A percentile compares a stretch with the other conserved stretches of the same genome.
Conservation (phyloP, 768 basidiomycete genomes). For the Lactifluus echinatus region DNA sequence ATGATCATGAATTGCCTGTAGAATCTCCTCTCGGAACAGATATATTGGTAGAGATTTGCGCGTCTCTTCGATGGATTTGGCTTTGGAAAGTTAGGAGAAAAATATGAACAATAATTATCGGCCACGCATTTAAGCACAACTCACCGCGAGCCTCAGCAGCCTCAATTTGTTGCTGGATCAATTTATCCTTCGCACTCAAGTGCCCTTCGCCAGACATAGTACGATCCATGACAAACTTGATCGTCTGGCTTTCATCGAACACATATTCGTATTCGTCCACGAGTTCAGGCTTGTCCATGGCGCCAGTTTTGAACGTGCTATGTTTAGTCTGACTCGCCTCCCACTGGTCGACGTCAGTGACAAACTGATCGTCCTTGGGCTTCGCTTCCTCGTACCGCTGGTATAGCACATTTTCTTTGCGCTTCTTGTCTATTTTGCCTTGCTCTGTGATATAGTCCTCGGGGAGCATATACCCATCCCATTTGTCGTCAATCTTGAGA, state of each 20-base stretch:
- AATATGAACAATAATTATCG: conserved; percentile 1
- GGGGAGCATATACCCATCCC: conserved; percentile 92
- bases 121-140: conserved; percentile 1
- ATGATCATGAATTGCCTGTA: conserved; percentile 81
- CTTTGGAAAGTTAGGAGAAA: conserved; percentile 31
- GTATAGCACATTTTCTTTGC: conserved; percentile 87
- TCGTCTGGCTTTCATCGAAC: conserved; percentile 96
- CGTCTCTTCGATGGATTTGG: conserved; percentile 84
- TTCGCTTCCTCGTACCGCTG: conserved; percentile 92
- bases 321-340: conserved; percentile 86
- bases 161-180: conserved; percentile 81
- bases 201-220: conserved; percentile 56
- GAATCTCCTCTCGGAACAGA: conserved; percentile 76
- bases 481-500: conserved; percentile 89
- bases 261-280: conserved; percentile 93
- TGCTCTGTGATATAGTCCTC: conserved; percentile 99
- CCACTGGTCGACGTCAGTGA: conserved; percentile 97
- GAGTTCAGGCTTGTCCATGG: conserved; percentile 77
- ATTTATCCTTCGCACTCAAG: conserved; percentile 77
- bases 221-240: conserved; percentile 85
- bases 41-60: conserved; percentile 93
- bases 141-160: conserved; percentile 87
- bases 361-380: conserved; percentile 87
- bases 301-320: conserved; percentile 85
- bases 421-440: conserved; percentile 96